Evolutionary conservation across 1,139 yeast species (phyloP).

Genomic region (Suhomyces bribrorum): DNA sequence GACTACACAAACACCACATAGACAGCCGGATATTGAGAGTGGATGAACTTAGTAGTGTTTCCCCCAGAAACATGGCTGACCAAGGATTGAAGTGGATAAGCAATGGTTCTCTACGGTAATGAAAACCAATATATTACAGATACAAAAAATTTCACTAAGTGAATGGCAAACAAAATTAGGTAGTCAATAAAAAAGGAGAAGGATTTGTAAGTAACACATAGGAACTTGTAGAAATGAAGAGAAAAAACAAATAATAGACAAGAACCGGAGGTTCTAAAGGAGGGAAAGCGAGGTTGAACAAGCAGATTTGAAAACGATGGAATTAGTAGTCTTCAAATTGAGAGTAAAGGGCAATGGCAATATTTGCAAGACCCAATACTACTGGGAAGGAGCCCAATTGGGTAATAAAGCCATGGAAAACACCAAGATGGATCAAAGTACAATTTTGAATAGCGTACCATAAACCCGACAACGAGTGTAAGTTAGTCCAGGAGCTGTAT

Average conservation of each 20-base stretch:
- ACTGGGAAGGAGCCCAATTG: conserved; percentile 52
- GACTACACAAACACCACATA: too few species aligned
- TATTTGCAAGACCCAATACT: conserved; percentile 49
- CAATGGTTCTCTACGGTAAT: background rate
- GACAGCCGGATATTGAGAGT: too few species aligned
- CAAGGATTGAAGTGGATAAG: too few species aligned
- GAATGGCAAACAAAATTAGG: conserved; percentile 31
- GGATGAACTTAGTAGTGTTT: too few species aligned
- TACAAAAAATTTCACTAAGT: conserved; percentile 5
- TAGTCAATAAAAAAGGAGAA: conserved; percentile 16
- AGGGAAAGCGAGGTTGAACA: background rate
- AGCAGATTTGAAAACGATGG: conserved; percentile 1
- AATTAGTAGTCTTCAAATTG: conserved; percentile 28
- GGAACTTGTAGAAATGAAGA: conserved; percentile 12
- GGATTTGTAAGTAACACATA: conserved; percentile 10
- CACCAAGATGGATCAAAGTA: conserved; percentile 38
- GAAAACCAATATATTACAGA: conserved; percentile 11
- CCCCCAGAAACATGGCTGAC: too few species aligned
- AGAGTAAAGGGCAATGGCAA: conserved; percentile 54
- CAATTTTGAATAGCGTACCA: conserved; percentile 40
- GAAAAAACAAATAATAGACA: background rate
- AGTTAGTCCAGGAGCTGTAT: conserved; percentile 23
- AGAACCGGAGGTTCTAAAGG: background rate
- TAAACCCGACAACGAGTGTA: conserved; percentile 33
- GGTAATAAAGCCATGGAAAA: conserved; percentile 33